These are phyloP conservation scores for Phlebiopsis flavidoalba DNA, from an alignment of 768 basidiomycete genomes.

Conservation along the genomic window DNA sequence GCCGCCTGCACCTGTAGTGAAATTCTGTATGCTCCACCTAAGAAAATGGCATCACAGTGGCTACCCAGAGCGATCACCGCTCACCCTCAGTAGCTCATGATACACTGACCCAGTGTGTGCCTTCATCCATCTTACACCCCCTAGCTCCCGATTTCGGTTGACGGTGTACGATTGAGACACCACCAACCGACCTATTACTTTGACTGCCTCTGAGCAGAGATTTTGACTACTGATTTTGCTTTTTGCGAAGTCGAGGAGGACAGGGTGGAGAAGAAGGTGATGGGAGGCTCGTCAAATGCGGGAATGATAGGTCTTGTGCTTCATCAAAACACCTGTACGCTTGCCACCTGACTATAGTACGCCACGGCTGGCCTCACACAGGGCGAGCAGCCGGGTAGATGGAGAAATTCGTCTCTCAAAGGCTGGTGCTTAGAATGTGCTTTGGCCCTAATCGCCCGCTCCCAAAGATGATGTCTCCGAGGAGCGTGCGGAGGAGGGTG, in stretches of 20 bases:
- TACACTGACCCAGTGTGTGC: too few relatives aligned
- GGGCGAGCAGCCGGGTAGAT: slow-evolving; percentile 79
- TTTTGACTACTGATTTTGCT: slow-evolving; percentile 33
- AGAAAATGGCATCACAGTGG: too few relatives aligned
- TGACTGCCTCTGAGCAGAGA: slow-evolving; percentile 49
- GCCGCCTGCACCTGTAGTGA: too few relatives aligned
- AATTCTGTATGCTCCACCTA: too few relatives aligned
- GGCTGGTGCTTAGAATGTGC: slow-evolving; percentile 70
- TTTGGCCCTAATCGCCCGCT: slow-evolving; percentile 75
- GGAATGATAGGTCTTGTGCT: slow-evolving; percentile 18
- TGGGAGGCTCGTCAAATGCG: background rate
- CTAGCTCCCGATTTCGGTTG: too few relatives aligned
- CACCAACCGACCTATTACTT: slow-evolving; percentile 73
- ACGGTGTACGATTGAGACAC: too few relatives aligned
- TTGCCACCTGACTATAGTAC: slow-evolving; percentile 53
- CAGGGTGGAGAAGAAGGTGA: background rate
- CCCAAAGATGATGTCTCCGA: slow-evolving; percentile 78
- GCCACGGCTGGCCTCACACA: slow-evolving; percentile 74
- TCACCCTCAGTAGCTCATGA: too few relatives aligned
- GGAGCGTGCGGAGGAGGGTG: slow-evolving; percentile 69
- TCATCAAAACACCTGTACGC: slow-evolving; percentile 63
- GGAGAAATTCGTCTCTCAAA: slow-evolving; percentile 69
- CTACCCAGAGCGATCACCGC: too few relatives aligned
- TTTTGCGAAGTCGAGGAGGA: background rate
- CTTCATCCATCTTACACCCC: too few relatives aligned